Conservation (phyloP, 2,329 filamentous ascomycete species). For the Hypoxylon sp. region DNA sequence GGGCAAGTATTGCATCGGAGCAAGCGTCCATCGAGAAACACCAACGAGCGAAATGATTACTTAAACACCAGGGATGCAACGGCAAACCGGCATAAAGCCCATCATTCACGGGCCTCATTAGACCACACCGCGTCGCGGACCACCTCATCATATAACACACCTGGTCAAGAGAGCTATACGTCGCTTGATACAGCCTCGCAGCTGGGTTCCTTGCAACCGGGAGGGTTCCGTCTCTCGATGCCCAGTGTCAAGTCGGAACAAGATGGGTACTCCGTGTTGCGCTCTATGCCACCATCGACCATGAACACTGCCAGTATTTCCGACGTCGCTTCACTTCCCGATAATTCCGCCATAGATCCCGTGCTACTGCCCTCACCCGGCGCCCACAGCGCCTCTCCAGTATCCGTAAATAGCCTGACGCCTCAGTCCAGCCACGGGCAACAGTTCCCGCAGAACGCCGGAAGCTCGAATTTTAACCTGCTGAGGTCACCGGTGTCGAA, state of each 20-base stretch:
- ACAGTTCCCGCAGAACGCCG: constrained; percentile 35
- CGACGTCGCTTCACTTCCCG: constrained; percentile 52
- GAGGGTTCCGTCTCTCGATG: constrained; percentile 48
- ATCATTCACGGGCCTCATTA: constrained; percentile 34
- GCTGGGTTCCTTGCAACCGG: constrained; percentile 42
- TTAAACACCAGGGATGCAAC: constrained; percentile 50
- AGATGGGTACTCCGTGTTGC: constrained; percentile 55
- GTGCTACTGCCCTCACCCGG: constrained; percentile 60
- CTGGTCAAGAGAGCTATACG: constrained; percentile 43
- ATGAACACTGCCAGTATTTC: constrained; percentile 55
- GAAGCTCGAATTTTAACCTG: constrained; percentile 44
- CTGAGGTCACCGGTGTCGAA: constrained; percentile 47
- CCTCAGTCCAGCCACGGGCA: constrained; percentile 49
- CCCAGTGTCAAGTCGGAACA: constrained; percentile 54
- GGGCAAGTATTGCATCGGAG: constrained; percentile 59
- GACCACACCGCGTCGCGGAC: constrained; percentile 44
- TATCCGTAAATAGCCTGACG: constrained; percentile 50
- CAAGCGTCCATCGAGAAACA: constrained; percentile 46
- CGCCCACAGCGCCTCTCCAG: constrained; percentile 52
- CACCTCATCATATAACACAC: constrained; percentile 39
- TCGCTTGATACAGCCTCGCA: constrained; percentile 41
- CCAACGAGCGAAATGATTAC: constrained; percentile 47
- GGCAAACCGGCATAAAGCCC: constrained; percentile 46
- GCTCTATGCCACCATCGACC: constrained; percentile 55
- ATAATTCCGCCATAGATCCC: constrained; percentile 57